phyloP scores from a whole-genome alignment of 169 alveolate species.

The Theileria annulata region DNA sequence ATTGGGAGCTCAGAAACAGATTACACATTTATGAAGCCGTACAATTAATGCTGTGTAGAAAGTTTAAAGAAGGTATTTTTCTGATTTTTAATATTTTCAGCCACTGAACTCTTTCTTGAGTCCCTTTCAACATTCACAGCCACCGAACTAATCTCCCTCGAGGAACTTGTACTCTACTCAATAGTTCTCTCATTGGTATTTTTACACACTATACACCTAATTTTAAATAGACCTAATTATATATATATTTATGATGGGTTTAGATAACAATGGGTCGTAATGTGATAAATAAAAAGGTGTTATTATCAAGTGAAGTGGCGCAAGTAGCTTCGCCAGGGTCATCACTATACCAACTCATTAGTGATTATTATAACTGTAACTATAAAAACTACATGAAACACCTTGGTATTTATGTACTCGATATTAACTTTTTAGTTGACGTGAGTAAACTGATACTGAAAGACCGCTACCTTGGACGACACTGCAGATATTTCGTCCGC shows the following conservation, averaged over 20 bases:
- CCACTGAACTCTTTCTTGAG: constrained; percentile 76
- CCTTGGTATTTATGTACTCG: constrained; percentile 60
- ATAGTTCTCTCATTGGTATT: constrained; percentile 83
- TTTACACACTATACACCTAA: background rate
- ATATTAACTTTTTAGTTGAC: constrained; percentile 46
- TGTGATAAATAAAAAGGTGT: constrained; percentile 80
- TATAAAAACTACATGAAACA: constrained; percentile 85
- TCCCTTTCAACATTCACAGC: constrained; percentile 93
- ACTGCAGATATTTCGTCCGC: constrained; percentile 84
- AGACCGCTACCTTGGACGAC: constrained; percentile 85
- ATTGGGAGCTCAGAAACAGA: constrained; percentile 97
- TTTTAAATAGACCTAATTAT: background rate
- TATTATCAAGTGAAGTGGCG: constrained; percentile 88
- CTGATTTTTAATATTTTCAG: background rate
- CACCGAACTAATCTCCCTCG: constrained; percentile 90
- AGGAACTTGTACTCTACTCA: constrained; percentile 89
- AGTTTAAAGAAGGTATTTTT: constrained; percentile 87
- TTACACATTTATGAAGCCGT: constrained; percentile 92
- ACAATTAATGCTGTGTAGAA: constrained; percentile 79
- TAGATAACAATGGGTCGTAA: constrained; percentile 82
- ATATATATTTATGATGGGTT: constrained; percentile 21
- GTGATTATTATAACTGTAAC: constrained; percentile 86
- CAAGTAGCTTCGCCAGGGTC: constrained; percentile 89
- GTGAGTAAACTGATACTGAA: constrained; percentile 75
- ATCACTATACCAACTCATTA: constrained; percentile 80